Evolutionary conservation across 2,329 filamentous ascomycete genomes (phyloP).

Genomic region (Gliomastix tumulicola): DNA sequence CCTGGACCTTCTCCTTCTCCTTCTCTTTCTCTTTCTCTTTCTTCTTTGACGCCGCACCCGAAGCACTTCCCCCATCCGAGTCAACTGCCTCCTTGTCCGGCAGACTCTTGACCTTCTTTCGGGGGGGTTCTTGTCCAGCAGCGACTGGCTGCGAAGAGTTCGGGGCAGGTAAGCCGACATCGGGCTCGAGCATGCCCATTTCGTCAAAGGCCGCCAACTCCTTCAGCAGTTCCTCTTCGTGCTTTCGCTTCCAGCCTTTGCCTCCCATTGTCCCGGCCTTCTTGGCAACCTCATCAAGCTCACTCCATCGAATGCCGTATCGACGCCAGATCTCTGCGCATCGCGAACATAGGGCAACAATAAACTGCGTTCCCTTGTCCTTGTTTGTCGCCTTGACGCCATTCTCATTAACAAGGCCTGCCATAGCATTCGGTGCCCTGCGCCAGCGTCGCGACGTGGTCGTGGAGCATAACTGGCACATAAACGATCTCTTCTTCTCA

Average conservation of each 20-base stretch:
- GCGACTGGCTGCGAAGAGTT: constrained; percentile 18
- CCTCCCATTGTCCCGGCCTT: constrained; percentile 76
- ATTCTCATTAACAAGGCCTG: constrained; percentile 62
- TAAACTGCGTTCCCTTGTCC: constrained; percentile 68
- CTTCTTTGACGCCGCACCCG: constrained; percentile 32
- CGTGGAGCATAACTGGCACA: constrained; percentile 88
- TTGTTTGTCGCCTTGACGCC: constrained; percentile 53
- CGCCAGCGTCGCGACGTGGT: constrained; percentile 84
- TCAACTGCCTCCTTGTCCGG: constrained; percentile 47
- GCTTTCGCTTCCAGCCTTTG: constrained; percentile 77
- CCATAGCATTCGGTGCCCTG: constrained; percentile 70
- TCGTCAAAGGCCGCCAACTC: constrained; percentile 63
- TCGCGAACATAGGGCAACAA: constrained; percentile 79
- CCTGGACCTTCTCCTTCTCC: constrained; percentile 49
- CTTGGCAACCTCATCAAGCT: constrained; percentile 83
- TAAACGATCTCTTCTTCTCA: constrained; percentile 73
- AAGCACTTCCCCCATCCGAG: constrained; percentile 36
- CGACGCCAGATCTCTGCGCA: constrained; percentile 93
- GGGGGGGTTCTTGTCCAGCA: constrained; percentile 43
- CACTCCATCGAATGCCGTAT: constrained; percentile 94
- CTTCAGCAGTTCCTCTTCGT: constrained; percentile 84
- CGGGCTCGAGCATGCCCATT: constrained; percentile 36
- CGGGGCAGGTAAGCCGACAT: constrained; percentile 28
- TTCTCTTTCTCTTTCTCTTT: constrained; percentile 54
- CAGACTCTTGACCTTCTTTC: constrained; percentile 54